Conservation (phyloP, 2,329 filamentous ascomycete species). For the Hypoxylon sp. region DNA sequence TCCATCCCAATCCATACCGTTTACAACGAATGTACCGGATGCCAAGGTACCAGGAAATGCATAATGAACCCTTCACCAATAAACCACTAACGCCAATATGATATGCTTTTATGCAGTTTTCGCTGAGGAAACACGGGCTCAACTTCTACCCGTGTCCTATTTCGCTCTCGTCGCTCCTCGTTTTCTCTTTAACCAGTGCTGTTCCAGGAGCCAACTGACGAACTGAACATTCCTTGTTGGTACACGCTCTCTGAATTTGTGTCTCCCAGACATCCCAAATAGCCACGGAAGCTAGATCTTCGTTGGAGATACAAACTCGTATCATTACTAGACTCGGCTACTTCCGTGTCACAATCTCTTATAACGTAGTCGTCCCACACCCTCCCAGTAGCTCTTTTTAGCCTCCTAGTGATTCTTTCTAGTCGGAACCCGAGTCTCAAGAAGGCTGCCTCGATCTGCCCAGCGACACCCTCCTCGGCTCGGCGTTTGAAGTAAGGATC, state of each 20-base stretch:
- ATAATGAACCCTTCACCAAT: constrained; percentile 1
- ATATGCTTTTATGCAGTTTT: constrained; percentile 30
- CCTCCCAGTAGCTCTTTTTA: constrained; percentile 4
- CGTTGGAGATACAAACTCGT: neutral
- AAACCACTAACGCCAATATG: constrained; percentile 32
- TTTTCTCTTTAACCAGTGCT: neutral
- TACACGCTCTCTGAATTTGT: neutral
- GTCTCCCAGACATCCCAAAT: neutral
- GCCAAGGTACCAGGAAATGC: constrained; percentile 33
- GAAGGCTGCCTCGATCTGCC: constrained; percentile 27
- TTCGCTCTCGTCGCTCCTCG: constrained; percentile 2
- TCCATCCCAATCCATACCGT: constrained; percentile 12
- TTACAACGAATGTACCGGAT: constrained; percentile 19
- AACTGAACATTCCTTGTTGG: constrained; percentile 2
- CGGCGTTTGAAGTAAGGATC: constrained; percentile 18
- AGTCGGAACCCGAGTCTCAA: constrained; percentile 5
- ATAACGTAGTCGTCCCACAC: constrained; percentile 31
- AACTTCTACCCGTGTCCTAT: neutral
- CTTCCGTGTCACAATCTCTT: constrained; percentile 19
- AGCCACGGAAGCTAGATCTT: neutral
- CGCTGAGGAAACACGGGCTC: neutral
- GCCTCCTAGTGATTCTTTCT: neutral
- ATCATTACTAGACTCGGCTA: neutral
- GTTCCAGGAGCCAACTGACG: neutral
- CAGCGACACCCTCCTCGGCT: constrained; percentile 24